Evolutionary conservation across 2,329 filamentous ascomycete genomes (phyloP), one percentile per base, ranked within the genome.

Genomic region (Beauveria medogensis): DNA sequence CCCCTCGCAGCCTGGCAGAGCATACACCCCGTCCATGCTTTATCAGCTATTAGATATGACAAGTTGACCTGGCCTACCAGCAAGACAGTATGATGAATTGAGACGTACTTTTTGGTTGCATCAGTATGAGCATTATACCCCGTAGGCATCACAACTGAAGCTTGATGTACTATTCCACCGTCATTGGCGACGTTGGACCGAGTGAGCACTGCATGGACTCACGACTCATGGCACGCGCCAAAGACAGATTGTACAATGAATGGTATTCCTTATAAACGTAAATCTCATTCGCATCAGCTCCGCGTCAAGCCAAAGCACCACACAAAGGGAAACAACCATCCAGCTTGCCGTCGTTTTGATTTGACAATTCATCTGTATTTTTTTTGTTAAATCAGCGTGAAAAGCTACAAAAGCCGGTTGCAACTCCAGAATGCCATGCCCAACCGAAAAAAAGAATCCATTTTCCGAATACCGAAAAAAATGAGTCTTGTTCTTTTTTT

Each of bases 401-500:
- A 75, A 75, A 74, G 71, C 74, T 75, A 75, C 72, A 75, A 77
- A 77, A 70, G 73, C 74, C 74, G 72, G 70, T 72, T 74, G 73
- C 75, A 77, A 77, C 75, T 77, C 75, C 75, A 66, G 69, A 75
- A 77, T 76, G 74, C 75, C 74, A 75, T 75, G 72, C 73, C 72
- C 71, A 60, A 73, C 73, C 68, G 69, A 61, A 74, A 68, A 75
- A 72, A 50, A 47, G 47, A 57, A 41, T 37, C 59, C 73, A 73
- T 73, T 60, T 48, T 74, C 72, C 73, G 70, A 71, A 71, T 66
- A 71, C 68, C 71, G 69, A 73, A 68, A 70, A 59, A 51, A 62
- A 59, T 58, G 54, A 4, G 37, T 60, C 54, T 26, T 26, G 47
- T 54, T 41, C 41, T 60, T 60, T 60, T 60, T 47, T 47, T 14